Percentiles rank a stretch among this genome's conserved stretches.
phyloP scores from a whole-genome alignment of 441 rosid species.

The Flueggea neowawraea region DNA sequence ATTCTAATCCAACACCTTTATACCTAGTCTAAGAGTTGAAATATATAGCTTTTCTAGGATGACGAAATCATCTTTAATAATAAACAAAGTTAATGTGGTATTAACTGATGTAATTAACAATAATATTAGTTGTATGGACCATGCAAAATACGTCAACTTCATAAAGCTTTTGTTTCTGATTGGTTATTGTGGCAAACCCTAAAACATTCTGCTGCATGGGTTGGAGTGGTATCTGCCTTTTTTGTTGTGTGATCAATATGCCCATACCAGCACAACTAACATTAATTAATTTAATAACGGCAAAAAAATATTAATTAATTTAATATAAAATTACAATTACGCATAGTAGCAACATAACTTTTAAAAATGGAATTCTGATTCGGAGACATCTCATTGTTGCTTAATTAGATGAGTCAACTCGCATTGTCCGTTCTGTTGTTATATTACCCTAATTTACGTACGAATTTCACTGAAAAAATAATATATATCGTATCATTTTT shows the following conservation, averaged over 20 bases:
- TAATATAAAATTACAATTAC: constrained; percentile 1
- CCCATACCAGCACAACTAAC: not conserved
- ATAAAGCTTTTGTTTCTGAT: not conserved
- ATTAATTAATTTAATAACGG: not conserved
- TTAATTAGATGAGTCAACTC: constrained; percentile 18
- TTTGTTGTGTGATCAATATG: not conserved
- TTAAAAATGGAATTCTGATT: constrained; percentile 19
- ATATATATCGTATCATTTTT: too few species aligned
- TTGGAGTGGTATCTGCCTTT: not conserved
- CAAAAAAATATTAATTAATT: too few species aligned
- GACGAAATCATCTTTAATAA: constrained; percentile 2
- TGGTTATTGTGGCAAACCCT: constrained; percentile 2
- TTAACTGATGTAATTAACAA: too few species aligned
- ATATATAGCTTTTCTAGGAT: not conserved
- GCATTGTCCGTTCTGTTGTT: constrained; percentile 22
- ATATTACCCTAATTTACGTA: constrained; percentile 3
- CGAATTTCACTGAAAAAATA: too few species aligned
- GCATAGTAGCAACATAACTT: not conserved
- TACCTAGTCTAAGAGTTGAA: not conserved
- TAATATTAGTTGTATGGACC: too few species aligned
- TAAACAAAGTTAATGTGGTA: not conserved
- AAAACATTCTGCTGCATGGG: not conserved
- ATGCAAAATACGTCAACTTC: too few species aligned
- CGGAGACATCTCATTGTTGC: constrained; percentile 8
- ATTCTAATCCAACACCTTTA: constrained; percentile 10